Conservation (phyloP, 768 basidiomycete genomes). For the Phylloporus sp. region DNA sequence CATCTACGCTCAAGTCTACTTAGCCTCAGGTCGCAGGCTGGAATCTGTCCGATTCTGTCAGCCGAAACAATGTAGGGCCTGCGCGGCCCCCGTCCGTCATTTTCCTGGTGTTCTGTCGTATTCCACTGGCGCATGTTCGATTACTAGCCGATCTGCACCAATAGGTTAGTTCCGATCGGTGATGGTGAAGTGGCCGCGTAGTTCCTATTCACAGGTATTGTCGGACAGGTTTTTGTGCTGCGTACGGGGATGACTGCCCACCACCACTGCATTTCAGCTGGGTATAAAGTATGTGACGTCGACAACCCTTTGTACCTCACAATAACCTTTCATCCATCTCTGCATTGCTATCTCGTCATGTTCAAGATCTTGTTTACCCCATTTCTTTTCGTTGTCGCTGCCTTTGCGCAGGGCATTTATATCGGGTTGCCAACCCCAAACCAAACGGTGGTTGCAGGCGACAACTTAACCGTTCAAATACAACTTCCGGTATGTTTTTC, state of each 20-base stretch:
- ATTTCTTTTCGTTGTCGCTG: slow-evolving; percentile 31
- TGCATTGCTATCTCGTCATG: slow-evolving; percentile 5
- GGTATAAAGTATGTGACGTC: slow-evolving; percentile 5
- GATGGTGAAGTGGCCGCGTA: slow-evolving; percentile 1
- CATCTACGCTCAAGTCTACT: too few relatives aligned
- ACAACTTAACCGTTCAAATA: slow-evolving; percentile 40
- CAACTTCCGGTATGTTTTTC: slow-evolving; percentile 41
- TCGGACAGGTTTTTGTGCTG: background rate
- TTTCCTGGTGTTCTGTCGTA: background rate
- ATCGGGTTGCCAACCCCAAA: slow-evolving; percentile 38
- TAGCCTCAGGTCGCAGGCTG: too few relatives aligned
- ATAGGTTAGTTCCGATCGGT: background rate
- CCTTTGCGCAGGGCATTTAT: slow-evolving; percentile 38
- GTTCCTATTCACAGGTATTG: background rate
- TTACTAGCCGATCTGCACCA: background rate
- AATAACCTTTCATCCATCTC: background rate
- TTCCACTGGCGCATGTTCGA: background rate
- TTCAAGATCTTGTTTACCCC: slow-evolving; percentile 11
- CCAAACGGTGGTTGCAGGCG: slow-evolving; percentile 35
- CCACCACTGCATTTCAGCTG: background rate
- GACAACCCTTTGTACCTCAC: background rate
- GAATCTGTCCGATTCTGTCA: too few relatives aligned
- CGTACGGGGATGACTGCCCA: slow-evolving; percentile 7
- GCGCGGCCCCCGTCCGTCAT: background rate
- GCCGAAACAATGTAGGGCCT: too few relatives aligned